Percentiles rank a stretch among this genome's conserved stretches.
Conservation (phyloP, 352 stramenopile genomes). For the Phytophthora citrophthora region DNA sequence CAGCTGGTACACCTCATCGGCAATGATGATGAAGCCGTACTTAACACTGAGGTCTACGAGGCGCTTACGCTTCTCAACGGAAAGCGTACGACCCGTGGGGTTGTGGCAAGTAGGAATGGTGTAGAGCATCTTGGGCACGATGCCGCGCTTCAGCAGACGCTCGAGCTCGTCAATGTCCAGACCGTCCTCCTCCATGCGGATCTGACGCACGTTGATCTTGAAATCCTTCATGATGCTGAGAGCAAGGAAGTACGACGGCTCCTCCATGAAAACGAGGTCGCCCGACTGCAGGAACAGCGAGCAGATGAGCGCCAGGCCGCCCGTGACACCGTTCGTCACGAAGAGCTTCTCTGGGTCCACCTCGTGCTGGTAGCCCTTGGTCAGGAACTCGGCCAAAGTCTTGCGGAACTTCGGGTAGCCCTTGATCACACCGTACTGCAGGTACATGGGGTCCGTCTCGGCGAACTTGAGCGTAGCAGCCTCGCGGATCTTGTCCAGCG, state of each 20-base stretch:
- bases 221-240: constrained; percentile 95
- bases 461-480: constrained; percentile 80
- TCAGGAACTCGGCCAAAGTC: constrained; percentile 78
- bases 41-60: constrained; percentile 89
- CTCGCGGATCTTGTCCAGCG: constrained; percentile 88
- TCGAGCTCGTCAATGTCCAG: constrained; percentile 90
- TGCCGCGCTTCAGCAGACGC: constrained; percentile 70
- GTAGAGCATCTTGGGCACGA: constrained; percentile 93
- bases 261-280: constrained; percentile 94
- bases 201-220: constrained; percentile 89
- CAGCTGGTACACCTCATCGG: constrained; percentile 96
- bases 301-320: constrained; percentile 92
- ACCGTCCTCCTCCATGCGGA: constrained; percentile 92
- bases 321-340: constrained; percentile 93
- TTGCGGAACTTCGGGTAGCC: constrained; percentile 89
- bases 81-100: constrained; percentile 91
- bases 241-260: constrained; percentile 94
- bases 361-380: constrained; percentile 73
- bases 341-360: constrained; percentile 90
- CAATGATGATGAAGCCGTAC: constrained; percentile 92
- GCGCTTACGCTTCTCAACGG: constrained; percentile 82
- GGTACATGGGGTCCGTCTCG: constrained; percentile 87
- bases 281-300: constrained; percentile 86
- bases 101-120: constrained; percentile 96
- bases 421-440: constrained; percentile 91